A percentile compares a stretch with the other conserved stretches of the same genome.
These are phyloP conservation scores for Starmerella sirachaensis DNA, from an alignment of 805 yeast species.

Conservation along the genomic window DNA sequence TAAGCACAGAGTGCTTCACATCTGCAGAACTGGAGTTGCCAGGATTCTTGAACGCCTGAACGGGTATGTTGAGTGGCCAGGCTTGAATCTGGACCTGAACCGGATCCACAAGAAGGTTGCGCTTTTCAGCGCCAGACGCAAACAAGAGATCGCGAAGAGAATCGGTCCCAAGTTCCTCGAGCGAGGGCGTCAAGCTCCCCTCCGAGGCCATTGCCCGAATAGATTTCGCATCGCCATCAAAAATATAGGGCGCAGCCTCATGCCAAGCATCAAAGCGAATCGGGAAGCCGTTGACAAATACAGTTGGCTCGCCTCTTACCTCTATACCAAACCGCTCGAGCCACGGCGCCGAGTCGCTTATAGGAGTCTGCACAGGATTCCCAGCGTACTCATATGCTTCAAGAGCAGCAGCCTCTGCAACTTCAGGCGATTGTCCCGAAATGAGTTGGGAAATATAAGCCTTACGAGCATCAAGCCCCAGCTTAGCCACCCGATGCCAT, in stretches of 20 bases:
- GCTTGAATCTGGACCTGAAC: neutral
- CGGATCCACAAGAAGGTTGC: conserved; percentile 16
- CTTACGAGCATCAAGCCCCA: conserved; percentile 18
- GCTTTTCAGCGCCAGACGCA: conserved; percentile 8
- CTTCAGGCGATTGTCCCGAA: conserved; percentile 7
- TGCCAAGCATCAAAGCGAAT: conserved; percentile 21
- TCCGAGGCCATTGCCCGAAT: conserved; percentile 8
- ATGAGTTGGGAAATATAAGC: conserved; percentile 15
- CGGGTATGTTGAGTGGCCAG: conserved; percentile 13
- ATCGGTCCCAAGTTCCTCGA: neutral
- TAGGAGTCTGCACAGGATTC: neutral
- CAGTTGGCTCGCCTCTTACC: conserved; percentile 35
- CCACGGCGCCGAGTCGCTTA: conserved; percentile 23
- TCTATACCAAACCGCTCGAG: conserved; percentile 28
- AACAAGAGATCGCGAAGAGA: conserved; percentile 17
- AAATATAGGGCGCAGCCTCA: conserved; percentile 17
- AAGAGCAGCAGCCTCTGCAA: conserved; percentile 13
- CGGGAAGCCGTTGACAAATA: conserved; percentile 55
- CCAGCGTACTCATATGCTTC: conserved; percentile 14
- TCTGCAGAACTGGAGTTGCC: neutral
- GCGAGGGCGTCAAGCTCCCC: neutral
- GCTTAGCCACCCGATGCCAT: conserved; percentile 19
- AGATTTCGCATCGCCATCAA: conserved; percentile 41
- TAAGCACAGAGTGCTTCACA: conserved; percentile 5
- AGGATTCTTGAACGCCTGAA: conserved; percentile 8